Base-by-base conservation (phyloP, 495 filamentous ascomycete species). In the Talaromyces adpressus region DNA sequence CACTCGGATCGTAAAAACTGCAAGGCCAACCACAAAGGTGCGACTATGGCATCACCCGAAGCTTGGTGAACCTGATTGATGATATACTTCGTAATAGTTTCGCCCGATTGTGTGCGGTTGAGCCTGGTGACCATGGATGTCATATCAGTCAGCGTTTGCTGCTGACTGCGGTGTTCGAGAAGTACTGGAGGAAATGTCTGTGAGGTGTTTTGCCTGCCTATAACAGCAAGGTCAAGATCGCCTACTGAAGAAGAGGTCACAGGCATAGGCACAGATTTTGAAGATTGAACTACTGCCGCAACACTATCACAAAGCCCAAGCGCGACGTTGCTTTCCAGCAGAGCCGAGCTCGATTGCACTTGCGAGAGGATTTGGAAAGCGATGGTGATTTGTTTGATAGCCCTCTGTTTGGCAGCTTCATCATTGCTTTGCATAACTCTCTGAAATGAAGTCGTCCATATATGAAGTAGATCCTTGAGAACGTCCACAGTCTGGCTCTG, bases 351-450 rank as follows among this genome's bases (percentile, higher is more conserved):
- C n/a, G 87, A 75, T 30, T 85, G 83, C 30, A 89, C 73, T 14
- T 84, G 81, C 4, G 81, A 81, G 4, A 96, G 76, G 7, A 96
- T 70, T n/a, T 84, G 79, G 63, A 87, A 89, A 0, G 89, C 86
- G 47, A 86, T 85, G 4, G 87, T 85, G 49, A 98, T 84, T 64
- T 90, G 88, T 34, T 82, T 79, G 58, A 97, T 84, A 20, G 85
- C 86, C 67, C 83, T 82, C 47, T 86, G 80, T 69, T 94, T 96
- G 34, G 85, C 74, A 7, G 75, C 81, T 65, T 97, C 91, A 62
- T 99, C 93, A 62, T 85, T 89, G 25, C 87, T 85, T 71, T 92
- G 90, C 85, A 97, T 94, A 11, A 90, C 73, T 41, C 91, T 82
- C 3, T 95, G 89, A 29, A 98, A 82, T 18, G 89, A 83, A 2